A percentile compares a stretch with the other conserved stretches of the same genome.
These are phyloP conservation scores for Adansonia digitata DNA, from an alignment of 345 rosid genomes.

Conservation along the genomic window DNA sequence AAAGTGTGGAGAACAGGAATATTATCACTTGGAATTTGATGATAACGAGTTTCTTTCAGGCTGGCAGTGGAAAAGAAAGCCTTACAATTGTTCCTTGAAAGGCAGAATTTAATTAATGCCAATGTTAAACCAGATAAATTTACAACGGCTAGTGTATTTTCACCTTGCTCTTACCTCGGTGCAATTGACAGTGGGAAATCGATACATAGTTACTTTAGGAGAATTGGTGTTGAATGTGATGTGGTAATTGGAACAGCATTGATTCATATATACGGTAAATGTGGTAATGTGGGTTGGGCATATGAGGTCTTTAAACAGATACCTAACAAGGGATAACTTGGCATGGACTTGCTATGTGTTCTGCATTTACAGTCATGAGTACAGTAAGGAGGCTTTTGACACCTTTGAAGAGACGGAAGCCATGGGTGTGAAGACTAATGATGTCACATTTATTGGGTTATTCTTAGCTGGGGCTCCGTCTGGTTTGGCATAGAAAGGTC, in stretches of 20 bases:
- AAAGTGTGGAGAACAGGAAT: slow-evolving; percentile 35
- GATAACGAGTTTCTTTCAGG: slow-evolving; percentile 53
- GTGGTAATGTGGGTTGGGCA: slow-evolving; percentile 47
- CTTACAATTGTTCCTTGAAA: slow-evolving; percentile 43
- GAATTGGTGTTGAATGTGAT: slow-evolving; percentile 43
- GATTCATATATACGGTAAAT: slow-evolving; percentile 65
- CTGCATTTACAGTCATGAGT: slow-evolving; percentile 46
- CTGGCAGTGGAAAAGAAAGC: slow-evolving; percentile 48
- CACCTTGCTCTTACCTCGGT: slow-evolving; percentile 63
- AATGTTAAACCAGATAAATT: slow-evolving; percentile 43
- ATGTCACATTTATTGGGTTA: slow-evolving; percentile 52
- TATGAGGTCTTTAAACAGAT: slow-evolving; percentile 37
- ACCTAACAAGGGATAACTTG: slow-evolving; percentile 41
- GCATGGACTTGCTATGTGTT: slow-evolving; percentile 68
- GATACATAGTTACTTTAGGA: slow-evolving; percentile 41
- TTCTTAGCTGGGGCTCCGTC: slow-evolving; percentile 61
- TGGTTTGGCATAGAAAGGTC: slow-evolving; percentile 48
- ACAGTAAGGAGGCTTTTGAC: slow-evolving; percentile 39
- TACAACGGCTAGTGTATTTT: slow-evolving; percentile 46
- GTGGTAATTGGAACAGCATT: slow-evolving; percentile 47
- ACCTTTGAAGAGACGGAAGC: slow-evolving; percentile 43
- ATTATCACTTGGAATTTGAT: slow-evolving; percentile 53
- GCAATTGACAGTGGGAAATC: slow-evolving; percentile 49
- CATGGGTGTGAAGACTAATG: slow-evolving; percentile 42
- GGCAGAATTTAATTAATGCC: slow-evolving; percentile 27